These are phyloP conservation scores for Acacia concinna DNA, from an alignment of 331 rosid species.

Conservation along the genomic window DNA sequence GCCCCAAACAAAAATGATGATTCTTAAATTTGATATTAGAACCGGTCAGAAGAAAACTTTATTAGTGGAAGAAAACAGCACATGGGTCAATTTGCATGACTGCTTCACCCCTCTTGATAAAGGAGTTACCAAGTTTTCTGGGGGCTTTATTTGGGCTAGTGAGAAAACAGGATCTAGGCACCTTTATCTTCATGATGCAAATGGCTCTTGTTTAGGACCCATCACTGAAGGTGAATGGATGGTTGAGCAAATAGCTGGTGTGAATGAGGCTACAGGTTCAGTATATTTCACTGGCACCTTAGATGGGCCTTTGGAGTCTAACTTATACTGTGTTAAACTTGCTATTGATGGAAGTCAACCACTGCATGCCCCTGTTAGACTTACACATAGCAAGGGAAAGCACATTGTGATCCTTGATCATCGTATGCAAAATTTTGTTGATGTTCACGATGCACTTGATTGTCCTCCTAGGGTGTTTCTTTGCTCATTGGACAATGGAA, in stretches of 20 bases:
- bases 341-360: constrained; percentile 56
- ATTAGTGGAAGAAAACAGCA: constrained; percentile 69
- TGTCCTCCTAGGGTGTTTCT: constrained; percentile 80
- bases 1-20: constrained; percentile 67
- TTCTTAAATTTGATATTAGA: constrained; percentile 70
- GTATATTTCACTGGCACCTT: constrained; percentile 88
- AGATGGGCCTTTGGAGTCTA: constrained; percentile 88
- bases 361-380: constrained; percentile 66
- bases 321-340: constrained; percentile 73
- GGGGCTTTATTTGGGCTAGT: constrained; percentile 98
- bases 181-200: constrained; percentile 85
- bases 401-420: constrained; percentile 86
- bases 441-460: constrained; percentile 73
- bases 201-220: constrained; percentile 77
- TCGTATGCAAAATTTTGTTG: constrained; percentile 75
- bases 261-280: constrained; percentile 79
- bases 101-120: constrained; percentile 91
- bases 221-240: constrained; percentile 97
- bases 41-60: constrained; percentile 64
- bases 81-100: constrained; percentile 87
- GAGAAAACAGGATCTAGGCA: constrained; percentile 94
- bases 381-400: constrained; percentile 81
- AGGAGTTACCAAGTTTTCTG: constrained; percentile 66
- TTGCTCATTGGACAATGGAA: constrained; percentile 88
- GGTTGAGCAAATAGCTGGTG: constrained; percentile 96